A percentile compares a stretch with the other conserved stretches of the same genome.
Conservation (phyloP, 192 early-diverging fungal genomes). For the Coemansia biformis region DNA sequence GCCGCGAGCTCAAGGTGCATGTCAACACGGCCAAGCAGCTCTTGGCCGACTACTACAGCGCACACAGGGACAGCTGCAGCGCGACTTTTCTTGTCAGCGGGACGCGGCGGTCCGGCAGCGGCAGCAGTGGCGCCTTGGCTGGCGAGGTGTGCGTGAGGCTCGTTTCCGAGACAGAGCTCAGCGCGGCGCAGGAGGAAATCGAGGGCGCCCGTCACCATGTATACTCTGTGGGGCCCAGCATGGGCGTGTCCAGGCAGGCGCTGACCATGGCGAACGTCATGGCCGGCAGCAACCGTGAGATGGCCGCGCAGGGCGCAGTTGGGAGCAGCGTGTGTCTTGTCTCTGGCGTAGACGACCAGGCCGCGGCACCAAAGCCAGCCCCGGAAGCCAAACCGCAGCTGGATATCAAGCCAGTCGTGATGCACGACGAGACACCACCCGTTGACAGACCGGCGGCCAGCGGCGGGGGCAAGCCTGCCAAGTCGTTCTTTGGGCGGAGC, state of each 20-base stretch:
- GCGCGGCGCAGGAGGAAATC: constrained; percentile 11
- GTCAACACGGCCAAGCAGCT: constrained; percentile 36
- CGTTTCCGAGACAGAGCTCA: constrained; percentile 22
- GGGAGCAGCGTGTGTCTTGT: constrained; percentile 19
- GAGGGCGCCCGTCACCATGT: constrained; percentile 21
- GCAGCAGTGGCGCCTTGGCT: too few relatives aligned
- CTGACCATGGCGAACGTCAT: constrained; percentile 31
- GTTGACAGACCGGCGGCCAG: background rate
- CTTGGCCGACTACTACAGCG: constrained; percentile 30
- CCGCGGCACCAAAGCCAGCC: background rate
- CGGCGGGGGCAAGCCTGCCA: constrained; percentile 23
- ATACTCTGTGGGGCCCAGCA: constrained; percentile 28
- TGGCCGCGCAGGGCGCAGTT: constrained; percentile 22
- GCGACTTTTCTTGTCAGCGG: constrained; percentile 36
- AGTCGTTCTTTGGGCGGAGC: constrained; percentile 38
- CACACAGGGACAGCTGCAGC: constrained; percentile 21
- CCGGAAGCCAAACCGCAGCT: too few relatives aligned
- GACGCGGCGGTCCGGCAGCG: constrained; percentile 3
- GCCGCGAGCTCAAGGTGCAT: constrained; percentile 43
- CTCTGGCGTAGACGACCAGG: background rate
- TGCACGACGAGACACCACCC: background rate
- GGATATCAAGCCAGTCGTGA: background rate
- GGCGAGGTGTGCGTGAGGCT: constrained; percentile 21
- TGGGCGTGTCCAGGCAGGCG: constrained; percentile 4
- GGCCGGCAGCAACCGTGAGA: constrained; percentile 32